phyloP scores from a whole-genome alignment of 2,329 filamentous ascomycete species.

The Colletotrichum incanum region DNA sequence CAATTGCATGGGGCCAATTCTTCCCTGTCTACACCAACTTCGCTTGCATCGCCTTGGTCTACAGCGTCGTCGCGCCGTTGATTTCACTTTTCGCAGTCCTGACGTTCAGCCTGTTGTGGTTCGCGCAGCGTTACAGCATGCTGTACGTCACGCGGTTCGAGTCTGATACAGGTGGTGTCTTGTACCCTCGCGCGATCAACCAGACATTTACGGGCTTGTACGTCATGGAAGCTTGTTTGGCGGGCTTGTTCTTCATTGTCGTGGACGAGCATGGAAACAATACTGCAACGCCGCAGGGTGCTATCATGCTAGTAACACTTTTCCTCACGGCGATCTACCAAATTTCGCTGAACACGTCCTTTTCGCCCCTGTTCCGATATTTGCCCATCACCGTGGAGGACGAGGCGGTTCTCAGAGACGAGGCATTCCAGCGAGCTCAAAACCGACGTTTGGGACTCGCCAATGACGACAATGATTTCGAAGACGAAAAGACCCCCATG shows the following conservation, averaged over 20 bases:
- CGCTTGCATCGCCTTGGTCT: slow-evolving; percentile 91
- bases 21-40: slow-evolving; percentile 98
- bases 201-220: slow-evolving; percentile 96
- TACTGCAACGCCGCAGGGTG: slow-evolving; percentile 80
- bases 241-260: slow-evolving; percentile 90
- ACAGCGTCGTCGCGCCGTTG: slow-evolving; percentile 89
- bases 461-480: slow-evolving; percentile 65
- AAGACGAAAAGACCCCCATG: slow-evolving; percentile 60
- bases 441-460: slow-evolving; percentile 76
- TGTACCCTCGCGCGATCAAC: slow-evolving; percentile 94
- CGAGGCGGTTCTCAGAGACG: slow-evolving; percentile 91
- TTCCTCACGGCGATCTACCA: slow-evolving; percentile 85
- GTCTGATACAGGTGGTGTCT: slow-evolving; percentile 90
- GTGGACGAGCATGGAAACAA: slow-evolving; percentile 69
- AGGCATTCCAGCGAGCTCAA: slow-evolving; percentile 88
- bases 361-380: slow-evolving; percentile 88
- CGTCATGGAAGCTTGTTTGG: slow-evolving; percentile 91
- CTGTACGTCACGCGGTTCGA: slow-evolving; percentile 93
- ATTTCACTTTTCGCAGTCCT: slow-evolving; percentile 95
- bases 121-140: slow-evolving; percentile 97
- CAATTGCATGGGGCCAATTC: slow-evolving; percentile 91
- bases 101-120: slow-evolving; percentile 92
- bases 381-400: slow-evolving; percentile 96
- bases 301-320: slow-evolving; percentile 85
- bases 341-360: slow-evolving; percentile 84